Conservation (phyloP, 352 stramenopile genomes). For the Elongisporangium anandrum region DNA sequence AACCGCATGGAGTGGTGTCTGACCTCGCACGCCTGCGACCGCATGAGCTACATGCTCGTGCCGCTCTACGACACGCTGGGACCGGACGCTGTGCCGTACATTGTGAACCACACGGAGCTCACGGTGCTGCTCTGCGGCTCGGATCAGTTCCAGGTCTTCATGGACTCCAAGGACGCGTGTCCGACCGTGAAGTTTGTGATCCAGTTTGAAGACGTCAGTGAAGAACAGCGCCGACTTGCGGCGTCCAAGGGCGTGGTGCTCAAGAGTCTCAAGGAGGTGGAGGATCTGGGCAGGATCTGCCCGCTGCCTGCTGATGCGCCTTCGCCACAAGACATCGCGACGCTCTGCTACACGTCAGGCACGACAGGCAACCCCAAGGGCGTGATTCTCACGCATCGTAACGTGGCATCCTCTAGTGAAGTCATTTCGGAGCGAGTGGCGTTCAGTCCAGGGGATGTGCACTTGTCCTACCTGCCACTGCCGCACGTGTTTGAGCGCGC, state of each 20-base stretch:
- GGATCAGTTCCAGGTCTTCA: conserved; percentile 19
- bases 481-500: conserved; percentile 90
- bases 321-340: not conserved
- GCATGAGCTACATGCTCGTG: conserved; percentile 14
- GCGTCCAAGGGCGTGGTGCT: conserved; percentile 1
- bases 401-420: conserved; percentile 6
- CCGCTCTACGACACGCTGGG: conserved; percentile 3
- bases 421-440: conserved; percentile 3
- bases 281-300: conserved; percentile 1
- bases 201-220: conserved; percentile 8
- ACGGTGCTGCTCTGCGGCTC: conserved; percentile 24
- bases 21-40: conserved; percentile 16
- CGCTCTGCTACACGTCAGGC: conserved; percentile 39
- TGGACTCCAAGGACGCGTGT: conserved; percentile 16
- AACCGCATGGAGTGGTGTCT: conserved; percentile 25
- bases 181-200: conserved; percentile 13
- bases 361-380: conserved; percentile 25
- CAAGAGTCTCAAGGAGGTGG: conserved; percentile 1
- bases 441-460: conserved; percentile 8
- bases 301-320: not conserved
- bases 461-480: conserved; percentile 91
- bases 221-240: not conserved
- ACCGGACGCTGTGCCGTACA: conserved; percentile 19
- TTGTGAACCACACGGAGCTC: conserved; percentile 28
- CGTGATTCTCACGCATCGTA: conserved; percentile 16